Conservation (phyloP, 164 flowering plant species). For the Cinnamomum micranthum region DNA sequence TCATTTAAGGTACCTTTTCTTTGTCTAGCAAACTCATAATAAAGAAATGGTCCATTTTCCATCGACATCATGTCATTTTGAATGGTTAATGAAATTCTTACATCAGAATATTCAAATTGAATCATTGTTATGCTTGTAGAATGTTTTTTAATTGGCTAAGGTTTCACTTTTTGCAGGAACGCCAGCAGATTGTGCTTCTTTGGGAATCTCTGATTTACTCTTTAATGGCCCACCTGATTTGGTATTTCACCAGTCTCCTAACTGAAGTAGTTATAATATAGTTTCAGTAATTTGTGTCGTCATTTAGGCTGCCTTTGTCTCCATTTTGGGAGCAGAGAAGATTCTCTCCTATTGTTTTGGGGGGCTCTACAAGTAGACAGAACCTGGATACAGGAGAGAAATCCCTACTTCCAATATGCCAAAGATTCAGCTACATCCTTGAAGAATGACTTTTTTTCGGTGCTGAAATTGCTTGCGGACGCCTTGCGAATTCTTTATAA, state of each 20-base stretch:
- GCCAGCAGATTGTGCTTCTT: conserved; percentile 84
- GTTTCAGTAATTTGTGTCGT: neutral
- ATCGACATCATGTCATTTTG: neutral
- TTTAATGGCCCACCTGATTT: conserved; percentile 74
- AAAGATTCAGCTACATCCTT: neutral
- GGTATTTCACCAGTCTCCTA: conserved; percentile 32
- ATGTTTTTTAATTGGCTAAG: neutral
- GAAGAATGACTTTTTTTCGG: neutral
- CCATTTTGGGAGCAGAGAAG: neutral
- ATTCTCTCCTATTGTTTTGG: neutral
- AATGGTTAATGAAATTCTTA: neutral
- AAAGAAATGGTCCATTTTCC: neutral
- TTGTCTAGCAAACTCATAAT: neutral
- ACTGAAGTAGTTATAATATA: neutral
- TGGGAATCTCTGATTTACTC: conserved; percentile 69
- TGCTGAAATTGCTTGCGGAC: neutral
- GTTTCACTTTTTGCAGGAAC: conserved; percentile 52
- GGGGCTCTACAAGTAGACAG: neutral
- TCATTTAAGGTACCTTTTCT: neutral
- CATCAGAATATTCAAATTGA: neutral
- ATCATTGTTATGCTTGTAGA: neutral
- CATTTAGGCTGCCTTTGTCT: neutral
- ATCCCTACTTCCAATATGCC: neutral
- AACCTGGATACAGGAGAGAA: neutral
- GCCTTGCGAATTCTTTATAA: neutral